A percentile compares a stretch with the other conserved stretches of the same genome.
Conservation (phyloP, 2,329 filamentous ascomycete genomes). For the Plectosphaerella plurivora region DNA sequence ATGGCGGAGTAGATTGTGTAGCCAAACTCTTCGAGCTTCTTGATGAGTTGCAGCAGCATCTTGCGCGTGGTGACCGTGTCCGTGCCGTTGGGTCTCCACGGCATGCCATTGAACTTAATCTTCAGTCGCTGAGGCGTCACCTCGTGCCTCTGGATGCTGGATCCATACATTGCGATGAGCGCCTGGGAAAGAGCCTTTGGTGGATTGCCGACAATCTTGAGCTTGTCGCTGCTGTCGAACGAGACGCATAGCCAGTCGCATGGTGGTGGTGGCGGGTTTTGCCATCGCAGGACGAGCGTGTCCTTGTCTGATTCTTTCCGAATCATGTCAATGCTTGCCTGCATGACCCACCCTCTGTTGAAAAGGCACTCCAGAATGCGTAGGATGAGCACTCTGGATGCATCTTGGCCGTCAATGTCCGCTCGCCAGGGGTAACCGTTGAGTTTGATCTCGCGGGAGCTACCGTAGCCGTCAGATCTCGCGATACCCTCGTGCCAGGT, state of each 20-base stretch:
- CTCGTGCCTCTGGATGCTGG: conserved; percentile 11
- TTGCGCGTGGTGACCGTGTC: conserved; percentile 28
- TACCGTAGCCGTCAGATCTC: conserved; percentile 21
- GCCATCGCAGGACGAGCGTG: conserved; percentile 30
- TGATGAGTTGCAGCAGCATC: conserved; percentile 27
- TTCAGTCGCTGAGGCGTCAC: conserved; percentile 10
- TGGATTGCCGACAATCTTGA: conserved; percentile 26
- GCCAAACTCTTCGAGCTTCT: conserved; percentile 26
- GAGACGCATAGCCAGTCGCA: conserved; percentile 31
- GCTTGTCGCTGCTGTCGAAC: conserved; percentile 22
- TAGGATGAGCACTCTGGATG: conserved; percentile 23
- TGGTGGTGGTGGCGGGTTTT: conserved; percentile 23
- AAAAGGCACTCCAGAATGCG: conserved; percentile 26
- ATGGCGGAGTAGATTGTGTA: conserved; percentile 34
- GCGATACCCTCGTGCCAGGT: conserved; percentile 25
- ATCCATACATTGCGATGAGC: conserved; percentile 12
- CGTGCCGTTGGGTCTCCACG: conserved; percentile 24
- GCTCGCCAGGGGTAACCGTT: conserved; percentile 27
- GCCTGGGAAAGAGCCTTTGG: conserved; percentile 11
- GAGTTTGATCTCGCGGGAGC: conserved; percentile 30
- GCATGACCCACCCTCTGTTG: conserved; percentile 29
- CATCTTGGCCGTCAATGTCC: conserved; percentile 18
- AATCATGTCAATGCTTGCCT: conserved; percentile 26
- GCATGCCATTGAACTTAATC: conserved; percentile 27
- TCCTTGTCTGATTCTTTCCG: conserved; percentile 26